Conservation (phyloP, 805 yeast species). For the Saturnispora sekii region DNA sequence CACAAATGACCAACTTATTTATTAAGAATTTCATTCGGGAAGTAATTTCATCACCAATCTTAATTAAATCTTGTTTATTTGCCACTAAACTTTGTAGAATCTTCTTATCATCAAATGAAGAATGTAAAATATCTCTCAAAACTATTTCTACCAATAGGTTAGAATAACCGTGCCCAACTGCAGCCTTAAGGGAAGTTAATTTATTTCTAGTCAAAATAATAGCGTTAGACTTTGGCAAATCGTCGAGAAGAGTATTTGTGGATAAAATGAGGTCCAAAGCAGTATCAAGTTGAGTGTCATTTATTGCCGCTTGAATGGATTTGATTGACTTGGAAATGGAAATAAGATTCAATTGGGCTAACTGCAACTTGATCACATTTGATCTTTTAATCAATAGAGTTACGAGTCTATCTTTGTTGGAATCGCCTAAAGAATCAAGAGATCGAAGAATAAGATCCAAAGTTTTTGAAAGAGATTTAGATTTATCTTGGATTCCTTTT, state of each 20-base stretch:
- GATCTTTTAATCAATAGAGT: constrained; percentile 53
- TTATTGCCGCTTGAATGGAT: constrained; percentile 3
- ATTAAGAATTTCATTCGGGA: neutral
- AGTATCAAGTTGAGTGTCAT: constrained; percentile 1
- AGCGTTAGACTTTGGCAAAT: constrained; percentile 1
- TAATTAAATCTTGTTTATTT: neutral
- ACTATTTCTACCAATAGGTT: constrained; percentile 1
- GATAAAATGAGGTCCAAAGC: constrained; percentile 2
- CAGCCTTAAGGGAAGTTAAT: neutral
- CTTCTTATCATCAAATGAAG: neutral
- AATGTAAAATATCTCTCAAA: constrained; percentile 1
- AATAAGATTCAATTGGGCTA: constrained; percentile 4
- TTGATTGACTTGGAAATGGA: constrained; percentile 1
- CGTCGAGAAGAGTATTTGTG: neutral
- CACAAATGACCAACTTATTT: neutral
- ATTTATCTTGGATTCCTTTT: constrained; percentile 47
- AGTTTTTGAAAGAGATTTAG: constrained; percentile 40
- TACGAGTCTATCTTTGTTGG: constrained; percentile 50
- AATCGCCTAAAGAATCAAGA: constrained; percentile 37
- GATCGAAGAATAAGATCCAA: constrained; percentile 38
- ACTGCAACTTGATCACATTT: constrained; percentile 25
- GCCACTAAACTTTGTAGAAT: neutral
- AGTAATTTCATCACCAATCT: neutral
- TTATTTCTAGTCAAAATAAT: neutral
- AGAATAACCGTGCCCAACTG: constrained; percentile 6